Evolutionary conservation across 1,284 basidiomycete genomes (phyloP), one percentile per base, ranked within the genome.

Genomic region (Ceratobasidium sp.): DNA sequence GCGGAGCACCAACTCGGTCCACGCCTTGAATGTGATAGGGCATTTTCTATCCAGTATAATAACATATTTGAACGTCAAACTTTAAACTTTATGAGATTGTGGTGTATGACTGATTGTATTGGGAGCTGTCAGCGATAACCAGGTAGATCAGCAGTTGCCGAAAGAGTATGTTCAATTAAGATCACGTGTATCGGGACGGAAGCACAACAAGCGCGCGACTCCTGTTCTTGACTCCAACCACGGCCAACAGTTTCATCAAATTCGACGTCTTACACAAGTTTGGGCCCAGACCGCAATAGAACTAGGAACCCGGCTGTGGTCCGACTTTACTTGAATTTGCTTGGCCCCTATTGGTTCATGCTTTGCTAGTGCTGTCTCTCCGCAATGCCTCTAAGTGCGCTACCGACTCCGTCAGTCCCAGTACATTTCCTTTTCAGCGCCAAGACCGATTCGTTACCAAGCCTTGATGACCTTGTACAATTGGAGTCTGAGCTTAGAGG

Each of bases 191-290:
- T 29, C 38, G 64, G 50, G 49, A 42, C 64, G 64, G 64, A 67
- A 67, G 52, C 64, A 67, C 62, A 53, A 67, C 52, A 67, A 67
- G 64, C 60, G 60, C 49, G 64, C 52, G 64, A 67, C 50, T 67
- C 50, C 64, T 54, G 64, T 54, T 50, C 64, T 54, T 67, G 50
- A 67, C 64, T 67, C 38, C 64, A 52, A 67, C 64, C 52, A 67
- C 52, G 13, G 38, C 35, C 35, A 45, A 29, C 50, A n/a, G 40
- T 53, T 32, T 54, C 64, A 38, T 38, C 52, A 38, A 55, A 67
- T 67, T 42, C 52, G 22, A 31, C 20, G 40, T 43, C 34, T 55
- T 50, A 6, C 47, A 3, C 47, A 15, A 27, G 7, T 65, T 45
- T 67, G 35, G 42, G 27, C 25, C 29, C 27, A 25, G 60, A 29